A percentile compares a stretch with the other conserved stretches of the same genome.
Conservation (phyloP, 352 stramenopile genomes). For the Thraustotheca clavata region DNA sequence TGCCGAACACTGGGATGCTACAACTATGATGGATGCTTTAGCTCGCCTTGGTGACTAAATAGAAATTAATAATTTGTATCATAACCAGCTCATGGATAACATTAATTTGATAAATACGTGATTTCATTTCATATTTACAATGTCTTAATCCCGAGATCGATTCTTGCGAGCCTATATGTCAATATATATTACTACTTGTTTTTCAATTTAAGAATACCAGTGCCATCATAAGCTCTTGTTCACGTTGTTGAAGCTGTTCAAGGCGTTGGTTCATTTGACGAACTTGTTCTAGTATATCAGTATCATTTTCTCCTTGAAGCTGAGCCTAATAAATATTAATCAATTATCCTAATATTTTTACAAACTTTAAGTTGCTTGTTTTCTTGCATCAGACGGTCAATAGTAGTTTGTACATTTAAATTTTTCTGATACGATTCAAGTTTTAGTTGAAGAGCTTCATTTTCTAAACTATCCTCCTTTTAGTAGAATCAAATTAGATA, state of each 20-base stretch:
- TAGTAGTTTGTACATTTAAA: constrained; percentile 19
- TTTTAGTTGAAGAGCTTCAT: constrained; percentile 31
- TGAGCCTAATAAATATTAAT: constrained; percentile 5
- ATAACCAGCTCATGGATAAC: no score
- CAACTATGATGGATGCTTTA: no score
- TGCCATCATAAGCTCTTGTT: constrained; percentile 77
- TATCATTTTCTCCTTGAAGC: neutral
- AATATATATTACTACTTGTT: neutral
- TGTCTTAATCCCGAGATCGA: constrained; percentile 4
- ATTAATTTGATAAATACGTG: no score
- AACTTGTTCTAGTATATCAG: constrained; percentile 19
- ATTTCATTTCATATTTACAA: no score
- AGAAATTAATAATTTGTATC: no score
- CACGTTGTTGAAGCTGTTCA: constrained; percentile 58
- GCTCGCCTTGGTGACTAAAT: no score
- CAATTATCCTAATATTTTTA: neutral
- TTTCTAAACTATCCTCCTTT: constrained; percentile 37
- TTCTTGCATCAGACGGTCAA: constrained; percentile 22
- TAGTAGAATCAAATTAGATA: neutral
- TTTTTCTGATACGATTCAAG: constrained; percentile 20
- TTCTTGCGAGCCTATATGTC: constrained; percentile 5
- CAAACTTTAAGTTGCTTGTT: constrained; percentile 14
- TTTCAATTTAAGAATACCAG: constrained; percentile 28
- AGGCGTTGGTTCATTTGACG: constrained; percentile 43
- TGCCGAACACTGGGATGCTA: constrained; percentile 37